Conservation (phyloP, 2,329 filamentous ascomycete species). For the Trichoderma harzianum region DNA sequence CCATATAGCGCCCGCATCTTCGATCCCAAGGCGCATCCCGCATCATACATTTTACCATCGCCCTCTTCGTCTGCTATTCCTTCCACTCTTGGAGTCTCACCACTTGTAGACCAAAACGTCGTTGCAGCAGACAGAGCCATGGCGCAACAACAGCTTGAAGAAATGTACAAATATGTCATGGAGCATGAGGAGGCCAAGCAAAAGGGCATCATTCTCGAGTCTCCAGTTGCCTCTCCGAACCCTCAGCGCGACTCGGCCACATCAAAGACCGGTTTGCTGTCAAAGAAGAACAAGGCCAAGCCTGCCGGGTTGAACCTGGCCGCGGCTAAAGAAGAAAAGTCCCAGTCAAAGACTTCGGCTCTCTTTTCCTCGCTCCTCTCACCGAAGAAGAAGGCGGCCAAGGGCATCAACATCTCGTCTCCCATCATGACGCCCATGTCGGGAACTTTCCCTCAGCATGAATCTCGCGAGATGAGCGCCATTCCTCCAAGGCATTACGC, state of each 20-base stretch:
- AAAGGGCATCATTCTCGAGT: slow-evolving; percentile 49
- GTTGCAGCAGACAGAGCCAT: slow-evolving; percentile 70
- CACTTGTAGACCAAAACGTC: slow-evolving; percentile 72
- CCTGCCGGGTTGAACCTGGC: slow-evolving; percentile 49
- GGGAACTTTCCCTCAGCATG: slow-evolving; percentile 53
- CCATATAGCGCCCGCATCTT: slow-evolving; percentile 9
- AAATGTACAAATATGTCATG: slow-evolving; percentile 88
- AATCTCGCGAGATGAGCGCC: slow-evolving; percentile 54
- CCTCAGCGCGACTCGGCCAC: slow-evolving; percentile 25
- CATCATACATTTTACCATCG: slow-evolving; percentile 46
- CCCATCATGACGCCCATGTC: slow-evolving; percentile 64
- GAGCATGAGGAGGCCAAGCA: slow-evolving; percentile 74
- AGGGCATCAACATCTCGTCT: slow-evolving; percentile 58
- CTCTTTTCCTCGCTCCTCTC: slow-evolving; percentile 61
- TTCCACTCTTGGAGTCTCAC: slow-evolving; percentile 55
- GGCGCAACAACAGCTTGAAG: slow-evolving; percentile 79
- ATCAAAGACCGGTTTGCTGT: slow-evolving; percentile 30
- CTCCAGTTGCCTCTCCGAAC: slow-evolving; percentile 35
- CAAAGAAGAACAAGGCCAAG: slow-evolving; percentile 48
- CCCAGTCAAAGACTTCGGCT: slow-evolving; percentile 56
- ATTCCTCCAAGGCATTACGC: slow-evolving; percentile 58
- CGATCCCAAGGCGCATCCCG: slow-evolving; percentile 21
- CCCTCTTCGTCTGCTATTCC: slow-evolving; percentile 45
- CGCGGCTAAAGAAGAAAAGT: slow-evolving; percentile 44
- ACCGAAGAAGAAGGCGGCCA: slow-evolving; percentile 51